Evolutionary conservation across 805 yeast genomes (phyloP).

Genomic region (Lipomyces mesembrius): DNA sequence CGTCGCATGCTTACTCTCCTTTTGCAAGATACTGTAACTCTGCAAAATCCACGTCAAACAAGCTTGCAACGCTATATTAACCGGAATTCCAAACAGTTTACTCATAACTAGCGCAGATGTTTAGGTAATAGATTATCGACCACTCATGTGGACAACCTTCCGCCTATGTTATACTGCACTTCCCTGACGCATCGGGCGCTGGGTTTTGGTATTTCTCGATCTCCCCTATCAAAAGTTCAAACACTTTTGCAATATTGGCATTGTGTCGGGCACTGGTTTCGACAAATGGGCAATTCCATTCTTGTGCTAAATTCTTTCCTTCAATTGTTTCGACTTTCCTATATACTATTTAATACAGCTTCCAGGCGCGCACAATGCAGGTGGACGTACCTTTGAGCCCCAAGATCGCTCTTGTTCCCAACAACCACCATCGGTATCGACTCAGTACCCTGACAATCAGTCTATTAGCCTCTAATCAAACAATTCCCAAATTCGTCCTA

Average conservation of each 20-base stretch:
- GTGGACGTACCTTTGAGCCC: conserved; percentile 64
- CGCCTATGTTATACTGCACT: conserved; percentile 21
- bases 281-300: conserved; percentile 71
- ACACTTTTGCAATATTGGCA: conserved; percentile 59
- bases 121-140: background rate
- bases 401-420: conserved; percentile 76
- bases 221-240: conserved; percentile 61
- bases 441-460: conserved; percentile 52
- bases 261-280: conserved; percentile 85
- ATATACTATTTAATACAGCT: background rate
- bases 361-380: background rate
- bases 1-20: background rate
- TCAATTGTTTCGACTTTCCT: conserved; percentile 65
- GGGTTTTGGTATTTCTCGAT: conserved; percentile 70
- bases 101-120: background rate
- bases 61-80: background rate
- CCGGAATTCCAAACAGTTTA: background rate
- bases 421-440: conserved; percentile 78
- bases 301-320: conserved; percentile 64
- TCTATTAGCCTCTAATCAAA: background rate
- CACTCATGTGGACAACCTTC: background rate
- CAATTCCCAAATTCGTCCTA: conserved; percentile 3
- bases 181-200: conserved; percentile 40
- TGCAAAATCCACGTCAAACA: background rate
- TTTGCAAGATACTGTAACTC: conserved; percentile 9